Evolutionary conservation across 140 eudicot species (phyloP).

Genomic region (Anethum foeniculum): DNA sequence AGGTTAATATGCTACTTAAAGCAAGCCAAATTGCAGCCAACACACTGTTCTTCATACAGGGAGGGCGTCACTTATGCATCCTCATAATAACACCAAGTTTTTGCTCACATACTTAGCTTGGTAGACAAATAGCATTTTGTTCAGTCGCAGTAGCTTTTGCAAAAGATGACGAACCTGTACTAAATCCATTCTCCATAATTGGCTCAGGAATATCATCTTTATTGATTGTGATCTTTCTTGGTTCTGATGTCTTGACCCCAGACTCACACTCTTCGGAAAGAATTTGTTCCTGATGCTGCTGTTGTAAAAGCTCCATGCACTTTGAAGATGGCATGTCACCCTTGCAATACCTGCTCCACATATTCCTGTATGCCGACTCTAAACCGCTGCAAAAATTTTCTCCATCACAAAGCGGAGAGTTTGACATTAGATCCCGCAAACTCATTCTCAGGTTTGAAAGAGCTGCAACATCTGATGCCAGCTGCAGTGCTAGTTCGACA

Average conservation of each 20-base stretch:
- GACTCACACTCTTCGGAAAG: constrained; percentile 16
- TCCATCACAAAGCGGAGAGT: constrained; percentile 86
- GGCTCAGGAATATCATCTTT: constrained; percentile 27
- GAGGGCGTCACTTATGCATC: background rate
- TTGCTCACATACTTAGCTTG: constrained; percentile 27
- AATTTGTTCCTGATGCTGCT: constrained; percentile 25
- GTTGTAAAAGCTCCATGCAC: constrained; percentile 43
- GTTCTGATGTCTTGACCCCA: constrained; percentile 4
- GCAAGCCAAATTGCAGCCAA: background rate
- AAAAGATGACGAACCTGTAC: constrained; percentile 21
- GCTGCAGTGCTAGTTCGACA: constrained; percentile 54
- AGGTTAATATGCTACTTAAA: background rate
- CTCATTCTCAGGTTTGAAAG: constrained; percentile 68
- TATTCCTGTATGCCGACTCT: constrained; percentile 64
- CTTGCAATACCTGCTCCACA: constrained; percentile 79
- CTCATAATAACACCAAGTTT: background rate
- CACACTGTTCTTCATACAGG: background rate
- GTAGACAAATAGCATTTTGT: constrained; percentile 34
- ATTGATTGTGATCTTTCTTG: constrained; percentile 13
- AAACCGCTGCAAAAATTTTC: constrained; percentile 50
- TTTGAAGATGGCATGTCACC: constrained; percentile 74
- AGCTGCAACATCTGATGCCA: constrained; percentile 66
- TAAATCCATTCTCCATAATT: constrained; percentile 47
- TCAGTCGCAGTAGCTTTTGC: constrained; percentile 20
- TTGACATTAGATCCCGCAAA: constrained; percentile 73